These are phyloP conservation scores for Pelargonium nanum DNA, from an alignment of 345 rosid species.

Conservation along the genomic window DNA sequence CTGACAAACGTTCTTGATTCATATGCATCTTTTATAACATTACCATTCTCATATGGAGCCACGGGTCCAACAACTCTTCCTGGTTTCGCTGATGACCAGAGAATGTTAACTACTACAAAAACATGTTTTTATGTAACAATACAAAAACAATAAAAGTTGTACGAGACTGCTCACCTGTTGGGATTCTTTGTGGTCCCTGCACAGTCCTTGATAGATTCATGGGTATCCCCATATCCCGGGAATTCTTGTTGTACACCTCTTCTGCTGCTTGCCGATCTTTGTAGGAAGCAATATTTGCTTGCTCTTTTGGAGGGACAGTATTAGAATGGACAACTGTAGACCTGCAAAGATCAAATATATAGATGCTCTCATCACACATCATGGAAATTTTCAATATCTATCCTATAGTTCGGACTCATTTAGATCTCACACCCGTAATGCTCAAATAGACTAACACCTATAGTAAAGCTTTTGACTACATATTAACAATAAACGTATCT, in stretches of 20 bases:
- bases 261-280: conserved; percentile 30
- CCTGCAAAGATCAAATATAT: conserved; percentile 26
- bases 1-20: conserved; percentile 59
- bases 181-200: conserved; percentile 52
- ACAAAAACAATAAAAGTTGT: background rate
- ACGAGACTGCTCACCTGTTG: conserved; percentile 27
- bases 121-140: background rate
- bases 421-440: too few species aligned
- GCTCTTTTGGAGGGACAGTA: conserved; percentile 33
- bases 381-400: too few species aligned
- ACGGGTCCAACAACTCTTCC: conserved; percentile 57
- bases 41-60: conserved; percentile 48
- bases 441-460: too few species aligned
- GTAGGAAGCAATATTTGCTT: conserved; percentile 16
- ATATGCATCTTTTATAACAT: conserved; percentile 39
- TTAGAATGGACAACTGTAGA: conserved; percentile 77
- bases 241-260: conserved; percentile 21
- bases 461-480: too few species aligned
- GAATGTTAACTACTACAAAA: conserved; percentile 9
- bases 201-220: conserved; percentile 28
- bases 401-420: too few species aligned
- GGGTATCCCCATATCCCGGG: conserved; percentile 35
- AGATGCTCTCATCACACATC: background rate
- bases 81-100: conserved; percentile 41
- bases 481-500: too few species aligned